A percentile compares a stretch with the other conserved stretches of the same genome.
Evolutionary conservation across 2,329 filamentous ascomycete species (phyloP).

Genomic region (Aureobasidium sp.): DNA sequence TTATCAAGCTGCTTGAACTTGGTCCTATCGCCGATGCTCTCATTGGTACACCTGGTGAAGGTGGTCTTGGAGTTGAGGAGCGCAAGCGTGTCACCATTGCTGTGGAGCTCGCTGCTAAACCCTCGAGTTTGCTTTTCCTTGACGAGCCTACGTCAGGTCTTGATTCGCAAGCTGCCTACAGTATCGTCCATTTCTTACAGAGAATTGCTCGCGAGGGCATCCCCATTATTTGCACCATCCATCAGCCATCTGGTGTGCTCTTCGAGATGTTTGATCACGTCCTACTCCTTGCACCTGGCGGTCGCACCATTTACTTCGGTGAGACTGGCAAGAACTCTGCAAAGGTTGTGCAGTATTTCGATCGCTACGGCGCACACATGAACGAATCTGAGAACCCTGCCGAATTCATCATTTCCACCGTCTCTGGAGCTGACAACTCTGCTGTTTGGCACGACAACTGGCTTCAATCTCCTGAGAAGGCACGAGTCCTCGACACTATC

Average conservation of each 20-base stretch:
- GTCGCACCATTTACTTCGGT: slow-evolving; percentile 42
- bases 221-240: slow-evolving; percentile 41
- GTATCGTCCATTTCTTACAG: slow-evolving; percentile 54
- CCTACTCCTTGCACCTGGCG: slow-evolving; percentile 37
- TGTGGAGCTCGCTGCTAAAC: slow-evolving; percentile 33
- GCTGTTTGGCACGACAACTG: slow-evolving; percentile 39
- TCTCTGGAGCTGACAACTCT: slow-evolving; percentile 38
- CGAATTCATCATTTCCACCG: slow-evolving; percentile 59
- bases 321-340: slow-evolving; percentile 36
- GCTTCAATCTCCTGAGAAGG: slow-evolving; percentile 37
- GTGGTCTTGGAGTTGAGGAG: slow-evolving; percentile 56
- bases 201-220: slow-evolving; percentile 48
- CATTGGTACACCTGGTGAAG: slow-evolving; percentile 57
- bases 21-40: slow-evolving; percentile 58
- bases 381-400: slow-evolving; percentile 66
- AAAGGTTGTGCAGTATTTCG: slow-evolving; percentile 49
- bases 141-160: slow-evolving; percentile 54
- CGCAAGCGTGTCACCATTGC: slow-evolving; percentile 56
- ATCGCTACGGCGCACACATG: slow-evolving; percentile 53
- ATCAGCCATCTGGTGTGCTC: slow-evolving; percentile 54
- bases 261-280: slow-evolving; percentile 41
- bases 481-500: slow-evolving; percentile 31
- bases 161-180: slow-evolving; percentile 57
- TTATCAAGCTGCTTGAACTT: slow-evolving; percentile 63
- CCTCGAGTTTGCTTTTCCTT: slow-evolving; percentile 52